Base-by-base conservation (phyloP, 768 basidiomycete genomes). In the Psilocybe tampanensis region DNA sequence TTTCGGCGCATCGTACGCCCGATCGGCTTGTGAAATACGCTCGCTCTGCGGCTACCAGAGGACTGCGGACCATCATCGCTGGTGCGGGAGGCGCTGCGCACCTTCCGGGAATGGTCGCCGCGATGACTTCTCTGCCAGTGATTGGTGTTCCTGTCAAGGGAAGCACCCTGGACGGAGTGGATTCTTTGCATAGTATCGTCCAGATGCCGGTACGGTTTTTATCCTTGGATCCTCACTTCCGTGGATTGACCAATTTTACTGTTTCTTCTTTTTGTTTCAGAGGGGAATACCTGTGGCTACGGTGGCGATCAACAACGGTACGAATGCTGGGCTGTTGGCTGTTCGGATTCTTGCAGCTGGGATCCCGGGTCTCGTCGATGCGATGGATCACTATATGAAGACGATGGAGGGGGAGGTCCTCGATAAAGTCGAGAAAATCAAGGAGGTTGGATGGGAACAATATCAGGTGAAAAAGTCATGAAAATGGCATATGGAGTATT, bases 41-140 rank as follows among this genome's bases (percentile, higher is more conserved):
- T 1, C 79, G 86, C 44, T 80, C 83, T 8, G 95, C 95, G 0
- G 78, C 81, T 1, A 70, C 79, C 17, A 76, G 89, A 4, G 91
- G 90, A 2, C 62, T 91, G 41, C 74, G 89, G 44, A 83, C 82
- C 3, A 85, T 99, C 71, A 89, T 99, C 42, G 96, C 96, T 1
- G 96, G 96, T 6, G 97, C 97, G 6, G 97, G 97, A n/a, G 97
- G 97, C 0, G 96, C 97, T 1, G 97, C 96, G 4, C 97, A 99
- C 75, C 75, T 99, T 1, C 97, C 97, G 0, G 97, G 97, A 0
- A 99, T 99, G 97, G 94, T 98, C 1, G 97, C 96, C 4, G 89
- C 92, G 18, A 87, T 97, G 89, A 96, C 95, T 0, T 79, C 86
- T 2, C 70, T 98, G 50, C 96, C 97, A 0, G 94, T 99, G 0